Evolutionary conservation across 2,329 filamentous ascomycete genomes (phyloP).

Genomic region (Thermothelomyces thermophilus): DNA sequence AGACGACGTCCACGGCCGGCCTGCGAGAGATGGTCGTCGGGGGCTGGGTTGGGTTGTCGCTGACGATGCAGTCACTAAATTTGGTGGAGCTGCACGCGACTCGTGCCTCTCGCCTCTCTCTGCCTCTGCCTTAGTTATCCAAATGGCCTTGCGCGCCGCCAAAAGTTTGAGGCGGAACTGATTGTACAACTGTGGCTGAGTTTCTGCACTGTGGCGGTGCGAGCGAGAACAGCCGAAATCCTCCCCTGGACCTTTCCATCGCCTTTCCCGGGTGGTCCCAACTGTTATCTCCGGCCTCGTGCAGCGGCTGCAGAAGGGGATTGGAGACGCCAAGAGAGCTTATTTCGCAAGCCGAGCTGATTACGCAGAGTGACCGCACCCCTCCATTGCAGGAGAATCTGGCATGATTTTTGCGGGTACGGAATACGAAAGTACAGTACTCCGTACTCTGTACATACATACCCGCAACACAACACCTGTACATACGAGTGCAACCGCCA

Average conservation of each 20-base stretch:
- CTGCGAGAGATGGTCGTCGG: neutral
- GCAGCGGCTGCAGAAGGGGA: constrained; percentile 10
- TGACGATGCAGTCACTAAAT: neutral
- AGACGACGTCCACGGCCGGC: too few relatives aligned
- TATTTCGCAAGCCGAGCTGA: constrained; percentile 10
- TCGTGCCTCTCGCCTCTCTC: neutral
- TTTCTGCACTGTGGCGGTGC: neutral
- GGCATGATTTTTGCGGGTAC: too few relatives aligned
- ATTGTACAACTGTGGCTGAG: constrained; percentile 1
- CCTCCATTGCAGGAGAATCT: neutral
- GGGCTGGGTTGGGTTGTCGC: neutral
- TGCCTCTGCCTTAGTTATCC: too few relatives aligned
- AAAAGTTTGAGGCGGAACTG: constrained; percentile 8
- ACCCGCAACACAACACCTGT: too few relatives aligned
- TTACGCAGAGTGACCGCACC: neutral
- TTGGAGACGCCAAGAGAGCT: constrained; percentile 21
- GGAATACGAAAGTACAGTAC: too few relatives aligned
- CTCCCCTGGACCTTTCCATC: neutral
- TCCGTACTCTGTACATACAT: too few relatives aligned
- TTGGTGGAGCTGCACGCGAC: constrained; percentile 14
- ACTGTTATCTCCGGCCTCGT: neutral
- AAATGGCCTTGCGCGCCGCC: constrained; percentile 5
- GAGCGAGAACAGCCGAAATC: neutral
- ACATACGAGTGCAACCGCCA: constrained; percentile 7
- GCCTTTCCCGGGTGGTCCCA: neutral